Percentiles rank a stretch among this genome's conserved stretches.
phyloP scores from a whole-genome alignment of 169 alveolate genomes.

The Plasmodium berghei region DNA sequence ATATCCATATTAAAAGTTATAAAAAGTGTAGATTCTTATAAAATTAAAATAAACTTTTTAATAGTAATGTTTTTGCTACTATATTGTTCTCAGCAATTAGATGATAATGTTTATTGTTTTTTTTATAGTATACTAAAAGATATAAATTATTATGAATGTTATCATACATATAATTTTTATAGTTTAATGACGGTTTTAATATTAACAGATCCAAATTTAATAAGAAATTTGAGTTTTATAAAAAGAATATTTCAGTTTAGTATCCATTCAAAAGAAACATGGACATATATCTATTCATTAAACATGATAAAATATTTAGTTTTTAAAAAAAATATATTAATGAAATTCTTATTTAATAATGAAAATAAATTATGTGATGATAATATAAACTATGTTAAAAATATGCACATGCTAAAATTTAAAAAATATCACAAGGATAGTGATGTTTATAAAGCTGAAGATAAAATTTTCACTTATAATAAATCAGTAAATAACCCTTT shows the following conservation, averaged over 20 bases:
- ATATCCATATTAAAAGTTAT: slow-evolving; percentile 66
- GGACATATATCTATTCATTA: slow-evolving; percentile 39
- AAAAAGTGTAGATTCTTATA: slow-evolving; percentile 46
- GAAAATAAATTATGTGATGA: slow-evolving; percentile 39
- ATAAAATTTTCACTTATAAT: slow-evolving; percentile 23
- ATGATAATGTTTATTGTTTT: slow-evolving; percentile 56
- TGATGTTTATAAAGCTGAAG: slow-evolving; percentile 12
- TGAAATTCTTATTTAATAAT: slow-evolving; percentile 49
- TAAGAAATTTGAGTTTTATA: slow-evolving; percentile 50
- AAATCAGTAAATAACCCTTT: slow-evolving; percentile 61
- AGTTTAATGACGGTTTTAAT: slow-evolving; percentile 43
- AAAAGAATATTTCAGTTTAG: slow-evolving; percentile 66
- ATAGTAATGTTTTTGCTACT: slow-evolving; percentile 44
- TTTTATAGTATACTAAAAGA: slow-evolving; percentile 49
- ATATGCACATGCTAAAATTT: slow-evolving; percentile 21
- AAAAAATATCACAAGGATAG: slow-evolving; percentile 40
- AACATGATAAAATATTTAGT: slow-evolving; percentile 53
- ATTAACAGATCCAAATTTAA: slow-evolving; percentile 54
- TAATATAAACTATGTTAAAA: slow-evolving; percentile 33
- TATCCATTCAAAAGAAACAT: slow-evolving; percentile 58
- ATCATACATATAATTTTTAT: slow-evolving; percentile 53
- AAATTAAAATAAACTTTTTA: slow-evolving; percentile 65
- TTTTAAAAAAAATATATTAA: slow-evolving; percentile 28
- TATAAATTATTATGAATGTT: slow-evolving; percentile 62
- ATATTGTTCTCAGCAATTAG: slow-evolving; percentile 53